Evolutionary conservation across 192 early-diverging fungal species (phyloP), one percentile per base, ranked within the genome.

Genomic region (Backusella parvicylindrica): DNA sequence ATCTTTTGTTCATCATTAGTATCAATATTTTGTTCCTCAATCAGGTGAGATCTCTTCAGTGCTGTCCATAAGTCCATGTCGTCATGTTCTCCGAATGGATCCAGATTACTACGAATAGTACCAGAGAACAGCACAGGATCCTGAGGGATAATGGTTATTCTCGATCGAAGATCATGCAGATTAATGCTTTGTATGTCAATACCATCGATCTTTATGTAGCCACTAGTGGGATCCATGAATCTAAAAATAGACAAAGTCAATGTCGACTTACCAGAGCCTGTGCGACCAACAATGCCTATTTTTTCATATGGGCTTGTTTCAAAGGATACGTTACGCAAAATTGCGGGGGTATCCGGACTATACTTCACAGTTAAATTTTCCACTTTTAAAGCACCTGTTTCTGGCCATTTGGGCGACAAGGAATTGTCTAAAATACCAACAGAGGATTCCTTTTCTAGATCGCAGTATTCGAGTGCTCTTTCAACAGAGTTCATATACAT

Each of bases 101-200:
- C 96, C 38, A 97, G 79, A 84, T 98, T 98, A 32, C 30, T 32
- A 28, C 77, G 64, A 9, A 78, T 47, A 3, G 77, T 49, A 86
- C 91, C 86, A 0, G 83, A 76, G 37, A 95, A 87, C 9, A 94
- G 64, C 3, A 88, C 87, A 6, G 95, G 88, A 18, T 95, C 91
- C 75, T 98, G 97, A 18, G 97, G 96, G 63, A 98, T 97, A 37
- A 98, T 92, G 6, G 91, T 86, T 74, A 98, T 84, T 16, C 88
- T 84, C 73, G 82, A 88, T 16, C 94, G 81, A 18, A 96, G 81
- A 53, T 91, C 86, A 9, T 84, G 79, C 0, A 95, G 83, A 3
- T 88, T 87, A 9, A 96, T 79, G 2, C 83, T 86, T 33, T 79
- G 77, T n/a, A 93, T 88, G 70, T 95, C 93, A 9, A 93, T 49